A percentile compares a stretch with the other conserved stretches of the same genome.
Conservation (phyloP, 768 basidiomycete genomes). For the Tephrocybe sp. region DNA sequence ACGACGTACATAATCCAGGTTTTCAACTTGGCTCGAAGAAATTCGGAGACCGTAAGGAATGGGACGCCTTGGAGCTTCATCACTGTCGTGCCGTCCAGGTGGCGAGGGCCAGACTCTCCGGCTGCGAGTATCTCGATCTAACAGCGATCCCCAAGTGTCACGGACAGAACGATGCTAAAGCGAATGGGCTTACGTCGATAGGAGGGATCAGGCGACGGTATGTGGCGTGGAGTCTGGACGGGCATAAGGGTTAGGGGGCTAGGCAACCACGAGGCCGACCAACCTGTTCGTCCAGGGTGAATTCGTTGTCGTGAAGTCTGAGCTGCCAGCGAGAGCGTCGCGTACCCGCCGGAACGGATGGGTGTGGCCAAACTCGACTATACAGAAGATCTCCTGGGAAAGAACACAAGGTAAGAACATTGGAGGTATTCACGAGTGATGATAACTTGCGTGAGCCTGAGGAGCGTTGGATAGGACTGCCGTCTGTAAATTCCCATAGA, state of each 20-base stretch:
- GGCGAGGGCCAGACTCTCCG: slow-evolving; percentile 79
- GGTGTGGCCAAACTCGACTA: slow-evolving; percentile 72
- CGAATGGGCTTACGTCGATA: slow-evolving; percentile 57
- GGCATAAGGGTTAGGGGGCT: slow-evolving; percentile 11
- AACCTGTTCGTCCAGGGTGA: slow-evolving; percentile 90
- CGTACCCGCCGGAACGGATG: slow-evolving; percentile 82
- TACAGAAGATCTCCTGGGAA: slow-evolving; percentile 77
- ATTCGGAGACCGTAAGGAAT: slow-evolving; percentile 84
- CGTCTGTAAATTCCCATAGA: slow-evolving; percentile 73
- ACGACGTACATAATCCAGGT: slow-evolving; percentile 73
- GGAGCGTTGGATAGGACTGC: slow-evolving; percentile 67
- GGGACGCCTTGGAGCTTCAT: slow-evolving; percentile 71
- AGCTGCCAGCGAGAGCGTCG: slow-evolving; percentile 65
- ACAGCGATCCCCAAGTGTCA: slow-evolving; percentile 8
- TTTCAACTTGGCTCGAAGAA: slow-evolving; percentile 83
- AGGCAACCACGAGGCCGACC: slow-evolving; percentile 14
- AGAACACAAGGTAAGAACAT: slow-evolving; percentile 11
- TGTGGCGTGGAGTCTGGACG: slow-evolving; percentile 64
- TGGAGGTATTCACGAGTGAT: slow-evolving; percentile 2
- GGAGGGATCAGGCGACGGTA: slow-evolving; percentile 77
- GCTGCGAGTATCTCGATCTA: slow-evolving; percentile 85
- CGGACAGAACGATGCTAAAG: not conserved
- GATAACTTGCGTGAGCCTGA: slow-evolving; percentile 59
- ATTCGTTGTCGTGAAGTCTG: slow-evolving; percentile 64
- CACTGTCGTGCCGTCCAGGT: slow-evolving; percentile 65